A percentile compares a stretch with the other conserved stretches of the same genome.
phyloP scores from a whole-genome alignment of 2,329 filamentous ascomycete genomes.

The Achaetomium macrosporum region DNA sequence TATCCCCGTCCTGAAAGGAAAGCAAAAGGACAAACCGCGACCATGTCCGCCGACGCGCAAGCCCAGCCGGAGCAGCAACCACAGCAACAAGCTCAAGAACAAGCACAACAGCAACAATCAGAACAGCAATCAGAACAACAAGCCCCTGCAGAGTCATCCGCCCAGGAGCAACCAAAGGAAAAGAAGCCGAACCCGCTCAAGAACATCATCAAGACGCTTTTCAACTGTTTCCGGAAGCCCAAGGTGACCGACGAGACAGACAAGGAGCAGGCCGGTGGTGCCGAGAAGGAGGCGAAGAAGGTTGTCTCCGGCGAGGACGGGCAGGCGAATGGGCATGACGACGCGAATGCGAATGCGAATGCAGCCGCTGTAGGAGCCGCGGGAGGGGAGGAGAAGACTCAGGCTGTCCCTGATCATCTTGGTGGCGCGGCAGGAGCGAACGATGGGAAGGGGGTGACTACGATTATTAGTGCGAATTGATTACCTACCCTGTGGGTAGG shows the following conservation, averaged over 20 bases:
- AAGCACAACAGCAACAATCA: neutral
- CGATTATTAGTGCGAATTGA: neutral
- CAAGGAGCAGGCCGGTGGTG: neutral
- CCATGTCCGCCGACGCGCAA: slow-evolving; percentile 6
- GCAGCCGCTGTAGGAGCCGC: neutral
- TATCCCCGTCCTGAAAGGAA: neutral
- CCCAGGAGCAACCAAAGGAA: neutral
- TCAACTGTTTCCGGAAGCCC: slow-evolving; percentile 13
- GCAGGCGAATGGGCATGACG: neutral
- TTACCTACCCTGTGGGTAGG: too few relatives aligned
- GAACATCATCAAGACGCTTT: slow-evolving; percentile 10
- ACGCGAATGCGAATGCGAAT: neutral
- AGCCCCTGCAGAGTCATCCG: neutral
- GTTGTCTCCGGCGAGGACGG: neutral
- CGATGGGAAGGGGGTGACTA: neutral
- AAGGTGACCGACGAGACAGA: neutral
- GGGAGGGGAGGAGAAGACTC: neutral
- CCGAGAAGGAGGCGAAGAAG: slow-evolving; percentile 2
- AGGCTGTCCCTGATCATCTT: too few relatives aligned
- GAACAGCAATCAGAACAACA: neutral
- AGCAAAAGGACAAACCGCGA: neutral
- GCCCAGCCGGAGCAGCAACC: slow-evolving; percentile 3
- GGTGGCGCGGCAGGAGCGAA: neutral
- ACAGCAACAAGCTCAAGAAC: neutral
- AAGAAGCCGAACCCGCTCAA: slow-evolving; percentile 15